Evolutionary conservation across 345 rosid genomes (phyloP), one percentile per base, ranked within the genome.

Genomic region (Eucalyptus shirleyi): DNA sequence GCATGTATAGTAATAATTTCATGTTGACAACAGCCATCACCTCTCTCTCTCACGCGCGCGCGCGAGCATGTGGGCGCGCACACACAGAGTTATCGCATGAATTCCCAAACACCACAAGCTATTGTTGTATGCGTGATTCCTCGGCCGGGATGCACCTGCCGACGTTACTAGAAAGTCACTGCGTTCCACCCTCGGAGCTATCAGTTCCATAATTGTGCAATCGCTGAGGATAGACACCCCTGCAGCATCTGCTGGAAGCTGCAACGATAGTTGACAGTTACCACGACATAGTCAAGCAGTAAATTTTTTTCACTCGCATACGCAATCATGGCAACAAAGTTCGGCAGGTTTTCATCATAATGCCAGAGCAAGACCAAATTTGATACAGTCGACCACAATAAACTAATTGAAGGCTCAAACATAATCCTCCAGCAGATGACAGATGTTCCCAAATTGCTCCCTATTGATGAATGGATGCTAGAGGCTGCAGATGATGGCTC

Each of bases 31-130:
- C 83, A 8, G 44, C 82, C 83, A 77, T 77, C 83, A 40, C 42
- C 47, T 77, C 83, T 19, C 83, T 23, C 45, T 37, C 51, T 15
- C 47, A 2, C 24, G 0, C 47, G 4, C 83, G 7, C 28, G 28
- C 47, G 2, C 5, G 14, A 2, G 82, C 26, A 2, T 12, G 42
- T 6, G 12, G 2, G 10, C 2, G 45, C 5, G 28, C 28, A 0
- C 47, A 2, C 82, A 24, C 83, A 23, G 9, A 21, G 21, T 19
- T 40, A 21, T 40, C 3, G 12, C 40, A 6, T 69, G 44, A 69
- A 69, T 69, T 69, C 23, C 14, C 44, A 10, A 34, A 69, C 21
- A 34, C 44, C 82, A 69, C 23, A 9, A 69, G 24, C 82, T 69
- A 9, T 34, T 34, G 44, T 18, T 40, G 37, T 34, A 69, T 77